Evolutionary conservation across 768 basidiomycete genomes (phyloP), one percentile per base, ranked within the genome.

Genomic region (Brasilioporus rufonigricans): DNA sequence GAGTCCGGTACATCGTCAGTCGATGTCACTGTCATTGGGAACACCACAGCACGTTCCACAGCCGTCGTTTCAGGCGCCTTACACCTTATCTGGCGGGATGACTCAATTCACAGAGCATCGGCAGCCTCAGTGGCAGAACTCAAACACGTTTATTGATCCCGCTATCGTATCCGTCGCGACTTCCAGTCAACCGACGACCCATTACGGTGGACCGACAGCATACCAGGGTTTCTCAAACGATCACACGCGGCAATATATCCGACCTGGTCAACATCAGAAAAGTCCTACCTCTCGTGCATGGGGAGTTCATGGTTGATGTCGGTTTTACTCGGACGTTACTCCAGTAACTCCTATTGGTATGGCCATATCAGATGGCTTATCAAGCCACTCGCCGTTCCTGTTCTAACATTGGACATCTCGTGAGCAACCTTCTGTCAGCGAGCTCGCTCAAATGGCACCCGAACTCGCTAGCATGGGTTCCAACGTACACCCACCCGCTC

Each of bases 261-360:
- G 50, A 48, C 55, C 64, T 29, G 55, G 60, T 48, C 68, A 53
- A 24, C 64, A 66, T 47, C 56, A 59, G 40, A 60, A 53, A 46
- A 66, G 35, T 1, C 52, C 59, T 11, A 52, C 56, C 9, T 57
- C 67, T n/a, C 67, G 47, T 5, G 26, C 53, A 23, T 65, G 71
- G 68, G 65, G 69, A 16, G 48, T 61, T 23, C 59, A 54, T 52
- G 65, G 66, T 27, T 71, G 55, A 66, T 35, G 16, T 39, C 29
- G 32, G 48, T 36, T 49, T 29, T 41, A 23, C 21, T n/a, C 23
- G 12, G 44, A n/a, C 48, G 26, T 45, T 13, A 26, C 16, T 23
- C 32, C 31, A 21, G 19, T 21, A 32, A 19, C 23, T 27, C 46
- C 43, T 23, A 26, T 52, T 5, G 36, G 51, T 24, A n/a, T 48